phyloP scores from a whole-genome alignment of 2,329 filamentous ascomycete species.

The Colletotrichum simmondsii region DNA sequence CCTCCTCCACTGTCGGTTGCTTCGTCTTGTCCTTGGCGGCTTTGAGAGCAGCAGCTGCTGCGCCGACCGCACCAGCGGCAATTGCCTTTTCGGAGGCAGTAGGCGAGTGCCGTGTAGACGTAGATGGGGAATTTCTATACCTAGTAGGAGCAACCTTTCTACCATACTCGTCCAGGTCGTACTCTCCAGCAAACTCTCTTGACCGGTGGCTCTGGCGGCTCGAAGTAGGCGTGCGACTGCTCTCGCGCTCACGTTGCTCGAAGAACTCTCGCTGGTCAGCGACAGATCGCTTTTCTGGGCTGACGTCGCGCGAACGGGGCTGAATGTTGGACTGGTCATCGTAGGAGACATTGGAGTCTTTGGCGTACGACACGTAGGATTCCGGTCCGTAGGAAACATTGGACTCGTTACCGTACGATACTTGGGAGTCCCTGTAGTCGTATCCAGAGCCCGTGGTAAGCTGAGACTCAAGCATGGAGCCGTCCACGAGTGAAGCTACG shows the following conservation, averaged over 20 bases:
- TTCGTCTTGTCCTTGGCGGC: slow-evolving; percentile 56
- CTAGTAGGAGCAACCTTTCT: slow-evolving; percentile 61
- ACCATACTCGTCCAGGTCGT: slow-evolving; percentile 68
- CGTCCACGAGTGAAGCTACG: slow-evolving; percentile 86
- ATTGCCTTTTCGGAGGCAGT: slow-evolving; percentile 69
- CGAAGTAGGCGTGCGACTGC: slow-evolving; percentile 48
- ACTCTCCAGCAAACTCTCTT: slow-evolving; percentile 62
- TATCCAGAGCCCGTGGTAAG: slow-evolving; percentile 67
- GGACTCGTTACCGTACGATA: slow-evolving; percentile 56
- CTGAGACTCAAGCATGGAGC: slow-evolving; percentile 77
- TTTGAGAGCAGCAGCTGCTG: slow-evolving; percentile 62
- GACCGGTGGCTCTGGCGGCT: slow-evolving; percentile 50
- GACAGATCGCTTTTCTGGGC: slow-evolving; percentile 55
- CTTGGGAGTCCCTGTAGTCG: slow-evolving; percentile 30
- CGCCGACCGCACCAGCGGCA: slow-evolving; percentile 65
- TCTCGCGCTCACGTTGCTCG: slow-evolving; percentile 53
- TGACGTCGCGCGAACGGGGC: slow-evolving; percentile 46
- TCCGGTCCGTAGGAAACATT: slow-evolving; percentile 40
- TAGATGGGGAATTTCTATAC: slow-evolving; percentile 63
- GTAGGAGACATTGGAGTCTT: slow-evolving; percentile 51
- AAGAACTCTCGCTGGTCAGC: slow-evolving; percentile 50
- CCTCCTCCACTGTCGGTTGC: slow-evolving; percentile 47
- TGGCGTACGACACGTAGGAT: slow-evolving; percentile 36
- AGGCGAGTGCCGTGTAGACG: slow-evolving; percentile 59
- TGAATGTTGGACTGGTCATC: slow-evolving; percentile 43